Percentiles rank a stretch among this genome's conserved stretches.
Conservation (phyloP, 352 stramenopile species). For the Pythium sp. region DNA sequence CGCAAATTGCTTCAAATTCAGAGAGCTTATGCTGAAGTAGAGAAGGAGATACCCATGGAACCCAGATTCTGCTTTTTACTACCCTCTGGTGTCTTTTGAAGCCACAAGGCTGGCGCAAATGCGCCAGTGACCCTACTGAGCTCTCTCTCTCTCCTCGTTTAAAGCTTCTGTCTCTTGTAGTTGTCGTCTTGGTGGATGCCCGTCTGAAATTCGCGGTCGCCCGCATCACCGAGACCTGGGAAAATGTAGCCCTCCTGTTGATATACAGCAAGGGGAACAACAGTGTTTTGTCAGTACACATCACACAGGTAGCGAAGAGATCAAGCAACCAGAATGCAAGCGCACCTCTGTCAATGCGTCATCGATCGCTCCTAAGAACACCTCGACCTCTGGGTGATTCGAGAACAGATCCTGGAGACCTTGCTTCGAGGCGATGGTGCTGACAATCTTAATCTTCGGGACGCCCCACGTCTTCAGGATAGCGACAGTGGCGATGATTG, state of each 20-base stretch:
- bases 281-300: background rate
- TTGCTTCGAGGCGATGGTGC: constrained; percentile 91
- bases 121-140: background rate
- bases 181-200: constrained; percentile 42
- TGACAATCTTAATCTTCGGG: constrained; percentile 92
- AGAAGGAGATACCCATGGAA: too few relatives aligned
- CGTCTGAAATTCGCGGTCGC: constrained; percentile 84
- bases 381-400: constrained; percentile 77
- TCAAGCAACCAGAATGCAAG: background rate
- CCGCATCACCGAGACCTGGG: constrained; percentile 77
- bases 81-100: background rate
- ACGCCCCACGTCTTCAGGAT: constrained; percentile 96
- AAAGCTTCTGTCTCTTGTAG: constrained; percentile 67
- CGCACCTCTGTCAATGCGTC: constrained; percentile 67
- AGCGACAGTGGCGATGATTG: constrained; percentile 92
- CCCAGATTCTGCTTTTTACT: too few relatives aligned
- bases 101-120: background rate
- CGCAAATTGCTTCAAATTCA: too few relatives aligned
- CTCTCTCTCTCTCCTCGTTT: constrained; percentile 6
- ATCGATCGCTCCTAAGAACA: constrained; percentile 77
- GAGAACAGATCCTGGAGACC: constrained; percentile 85
- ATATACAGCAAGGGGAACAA: constrained; percentile 11
- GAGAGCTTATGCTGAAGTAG: too few relatives aligned
- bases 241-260: constrained; percentile 75
- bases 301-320: background rate